Evolutionary conservation across 2,329 filamentous ascomycete species (phyloP), one percentile per base, ranked within the genome.

Genomic region (Penicillium sclerotiorum): DNA sequence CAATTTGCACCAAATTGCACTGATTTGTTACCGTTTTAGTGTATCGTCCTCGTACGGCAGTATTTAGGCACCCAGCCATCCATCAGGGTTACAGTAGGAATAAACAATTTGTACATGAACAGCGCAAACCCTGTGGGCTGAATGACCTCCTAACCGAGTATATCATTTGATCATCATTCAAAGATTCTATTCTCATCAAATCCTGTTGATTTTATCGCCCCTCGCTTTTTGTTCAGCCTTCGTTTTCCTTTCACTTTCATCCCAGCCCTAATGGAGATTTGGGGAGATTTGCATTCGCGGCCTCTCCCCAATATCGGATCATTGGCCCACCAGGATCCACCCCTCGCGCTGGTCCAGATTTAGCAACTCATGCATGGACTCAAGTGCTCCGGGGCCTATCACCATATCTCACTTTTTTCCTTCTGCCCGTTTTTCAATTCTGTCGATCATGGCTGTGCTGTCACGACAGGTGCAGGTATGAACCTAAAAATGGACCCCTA

Each of bases 281-380:
- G 23, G 17, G 22, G 20, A 41, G 27, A 28, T 41, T 41, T 41
- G 38, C 38, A 30, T 43, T 43, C 40, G 40, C 40, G 40, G 18
- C 40, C 20, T 33, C 18, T 18, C 40, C 40, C 40, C 18, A 33
- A 15, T 18, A 30, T 20, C 40, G 27, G 40, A 43, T 43, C 40
- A 43, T 43, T 43, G 28, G 40, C 39, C 27, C 39, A 20, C n/a
- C 25, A 15, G 18, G 39, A 32, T 42, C 40, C 40, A 43, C 42
- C 42, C 42, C 42, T 45, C 42, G 30, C 42, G 33, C 23, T 25
- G 35, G 15, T 22, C 43, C 43, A 46, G 38, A 46, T 38, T 46
- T 46, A 46, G 43, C 15, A 46, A 46, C 43, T 38, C 43, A 37
- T 46, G 43, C 41, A 44, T 35, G 32, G 23, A 20, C 33, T 25